Conservation (phyloP, 306 rosid species). For the Dryas drummondii region DNA sequence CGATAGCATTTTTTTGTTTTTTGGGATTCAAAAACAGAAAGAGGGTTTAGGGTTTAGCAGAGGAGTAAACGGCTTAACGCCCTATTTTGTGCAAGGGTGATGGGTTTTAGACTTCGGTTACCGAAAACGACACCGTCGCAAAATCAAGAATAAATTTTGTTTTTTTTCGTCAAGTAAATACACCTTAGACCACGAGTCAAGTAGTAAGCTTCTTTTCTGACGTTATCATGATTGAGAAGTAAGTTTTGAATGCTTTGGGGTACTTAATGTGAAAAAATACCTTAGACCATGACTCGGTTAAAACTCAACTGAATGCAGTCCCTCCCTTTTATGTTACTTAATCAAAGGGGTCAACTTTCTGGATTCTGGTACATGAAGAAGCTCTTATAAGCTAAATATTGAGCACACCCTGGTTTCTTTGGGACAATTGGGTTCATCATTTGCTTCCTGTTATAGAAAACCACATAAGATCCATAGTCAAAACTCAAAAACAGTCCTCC, state of each 20-base stretch:
- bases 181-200: too few species aligned
- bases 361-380: too few species aligned
- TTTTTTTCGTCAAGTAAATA: too few species aligned
- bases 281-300: background rate
- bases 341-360: background rate
- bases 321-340: background rate
- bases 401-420: too few species aligned
- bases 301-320: too few species aligned
- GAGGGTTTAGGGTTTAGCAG: conserved; percentile 27
- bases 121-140: background rate
- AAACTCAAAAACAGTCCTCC: background rate
- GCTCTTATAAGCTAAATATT: too few species aligned
- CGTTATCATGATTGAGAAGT: background rate
- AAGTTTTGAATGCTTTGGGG: too few species aligned
- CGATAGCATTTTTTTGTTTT: conserved; percentile 23
- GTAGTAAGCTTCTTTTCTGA: too few species aligned
- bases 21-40: background rate
- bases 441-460: background rate
- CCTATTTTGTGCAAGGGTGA: background rate
- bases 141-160: too few species aligned
- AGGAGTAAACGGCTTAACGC: too few species aligned
- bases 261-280: background rate
- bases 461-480: background rate
- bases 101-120: background rate
- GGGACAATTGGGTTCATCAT: too few species aligned